phyloP scores from a whole-genome alignment of 164 flowering plant genomes.

The Liriodendron chinense region DNA sequence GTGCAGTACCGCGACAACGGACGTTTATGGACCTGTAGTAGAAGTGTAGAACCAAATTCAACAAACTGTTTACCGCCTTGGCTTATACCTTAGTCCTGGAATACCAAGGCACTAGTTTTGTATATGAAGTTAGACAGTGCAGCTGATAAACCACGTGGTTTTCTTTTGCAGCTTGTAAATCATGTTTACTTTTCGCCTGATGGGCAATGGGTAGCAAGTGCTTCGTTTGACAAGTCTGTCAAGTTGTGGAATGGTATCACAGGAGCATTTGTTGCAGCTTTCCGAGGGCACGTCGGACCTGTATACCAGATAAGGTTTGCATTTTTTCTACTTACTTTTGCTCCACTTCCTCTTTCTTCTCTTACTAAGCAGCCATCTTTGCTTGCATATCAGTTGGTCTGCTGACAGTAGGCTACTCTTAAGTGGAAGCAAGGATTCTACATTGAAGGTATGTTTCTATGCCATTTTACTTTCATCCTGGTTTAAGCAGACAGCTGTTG shows the following conservation, averaged over 20 bases:
- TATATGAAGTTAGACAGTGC: too few relatives aligned
- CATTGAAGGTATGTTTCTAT: constrained; percentile 63
- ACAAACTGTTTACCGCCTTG: too few relatives aligned
- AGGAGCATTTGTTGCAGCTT: constrained; percentile 83
- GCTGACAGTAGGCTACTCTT: constrained; percentile 97
- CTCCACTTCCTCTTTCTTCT: constrained; percentile 1
- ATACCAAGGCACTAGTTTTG: too few relatives aligned
- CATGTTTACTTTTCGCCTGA: constrained; percentile 98
- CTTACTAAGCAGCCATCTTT: constrained; percentile 13
- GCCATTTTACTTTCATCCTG: background rate
- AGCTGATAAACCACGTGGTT: constrained; percentile 4
- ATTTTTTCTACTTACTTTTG: background rate
- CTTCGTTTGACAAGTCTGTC: constrained; percentile 94
- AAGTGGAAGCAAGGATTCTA: constrained; percentile 98
- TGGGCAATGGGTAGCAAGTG: constrained; percentile 99
- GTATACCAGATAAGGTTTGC: constrained; percentile 93
- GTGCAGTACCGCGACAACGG: too few relatives aligned
- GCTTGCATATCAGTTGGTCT: constrained; percentile 74
- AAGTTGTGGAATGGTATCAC: constrained; percentile 95
- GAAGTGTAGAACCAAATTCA: too few relatives aligned
- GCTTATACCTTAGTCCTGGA: too few relatives aligned
- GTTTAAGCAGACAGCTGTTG: background rate
- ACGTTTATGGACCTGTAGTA: too few relatives aligned
- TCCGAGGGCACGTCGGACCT: constrained; percentile 98
- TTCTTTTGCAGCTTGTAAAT: constrained; percentile 76